Conservation (phyloP, 176 grass and related monocot genomes). For the Paspalum vaginatum region DNA sequence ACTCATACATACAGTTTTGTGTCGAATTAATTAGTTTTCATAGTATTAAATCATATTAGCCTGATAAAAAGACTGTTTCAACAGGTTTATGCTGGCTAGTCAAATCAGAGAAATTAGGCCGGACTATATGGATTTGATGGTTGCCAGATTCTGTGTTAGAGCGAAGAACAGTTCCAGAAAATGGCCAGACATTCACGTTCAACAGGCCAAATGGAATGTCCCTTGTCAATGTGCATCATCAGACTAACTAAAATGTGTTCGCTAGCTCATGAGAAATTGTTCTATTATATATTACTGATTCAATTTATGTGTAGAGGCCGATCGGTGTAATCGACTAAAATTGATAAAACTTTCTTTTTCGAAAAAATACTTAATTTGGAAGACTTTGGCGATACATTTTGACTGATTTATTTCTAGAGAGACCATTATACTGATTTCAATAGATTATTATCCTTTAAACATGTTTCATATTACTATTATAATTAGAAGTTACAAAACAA, state of each 20-base stretch:
- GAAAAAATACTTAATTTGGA: no score
- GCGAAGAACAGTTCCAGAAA: conserved; percentile 2
- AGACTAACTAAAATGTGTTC: background rate
- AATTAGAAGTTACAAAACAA: no score
- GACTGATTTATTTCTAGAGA: no score
- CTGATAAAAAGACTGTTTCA: conserved; percentile 26
- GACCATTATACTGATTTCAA: no score
- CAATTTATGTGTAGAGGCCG: background rate
- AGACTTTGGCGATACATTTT: no score
- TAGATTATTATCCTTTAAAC: no score
- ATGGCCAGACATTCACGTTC: conserved; percentile 6
- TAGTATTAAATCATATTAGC: conserved; percentile 5
- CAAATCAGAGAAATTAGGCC: conserved; percentile 20
- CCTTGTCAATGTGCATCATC: background rate
- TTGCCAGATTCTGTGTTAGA: background rate
- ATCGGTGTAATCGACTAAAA: no score
- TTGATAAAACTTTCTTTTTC: no score
- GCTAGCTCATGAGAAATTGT: background rate
- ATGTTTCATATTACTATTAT: no score
- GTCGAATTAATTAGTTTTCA: background rate
- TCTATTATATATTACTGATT: background rate
- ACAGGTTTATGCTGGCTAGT: background rate
- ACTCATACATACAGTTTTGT: conserved; percentile 19
- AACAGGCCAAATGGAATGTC: conserved; percentile 17
- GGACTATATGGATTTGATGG: background rate